Conservation (phyloP, 2,329 filamentous ascomycete genomes). For the Trichophyton rubrum region DNA sequence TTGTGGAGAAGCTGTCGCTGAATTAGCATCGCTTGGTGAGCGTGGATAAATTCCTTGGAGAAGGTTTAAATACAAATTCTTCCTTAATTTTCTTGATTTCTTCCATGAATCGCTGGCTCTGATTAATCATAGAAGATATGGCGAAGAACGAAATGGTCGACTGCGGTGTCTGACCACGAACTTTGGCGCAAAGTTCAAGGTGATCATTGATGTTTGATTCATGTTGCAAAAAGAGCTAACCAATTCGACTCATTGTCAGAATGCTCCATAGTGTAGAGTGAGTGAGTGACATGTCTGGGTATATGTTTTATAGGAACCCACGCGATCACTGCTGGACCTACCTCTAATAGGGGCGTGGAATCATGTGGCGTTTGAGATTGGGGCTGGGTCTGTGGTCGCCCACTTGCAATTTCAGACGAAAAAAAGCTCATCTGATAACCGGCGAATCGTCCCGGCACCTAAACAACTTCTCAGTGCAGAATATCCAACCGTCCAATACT, state of each 20-base stretch:
- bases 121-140: constrained; percentile 28
- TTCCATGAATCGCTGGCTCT: constrained; percentile 27
- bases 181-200: constrained; percentile 26
- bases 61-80: constrained; percentile 22
- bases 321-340: not conserved
- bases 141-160: constrained; percentile 21
- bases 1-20: constrained; percentile 14
- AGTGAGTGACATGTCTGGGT: not conserved
- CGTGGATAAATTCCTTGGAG: not conserved
- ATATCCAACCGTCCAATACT: not conserved
- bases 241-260: constrained; percentile 9
- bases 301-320: not conserved
- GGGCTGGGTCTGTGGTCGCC: not conserved
- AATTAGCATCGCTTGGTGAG: not conserved
- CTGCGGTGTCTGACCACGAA: constrained; percentile 21
- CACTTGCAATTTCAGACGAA: not conserved
- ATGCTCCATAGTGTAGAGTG: not conserved
- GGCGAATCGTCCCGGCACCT: not conserved
- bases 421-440: not conserved
- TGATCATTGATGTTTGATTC: constrained; percentile 30
- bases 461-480: not conserved
- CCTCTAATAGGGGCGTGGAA: not conserved
- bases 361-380: not conserved
- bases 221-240: constrained; percentile 31
- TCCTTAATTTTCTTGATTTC: constrained; percentile 26